phyloP scores from a whole-genome alignment of 257 asterid genomes.

The Asclepias syriaca region DNA sequence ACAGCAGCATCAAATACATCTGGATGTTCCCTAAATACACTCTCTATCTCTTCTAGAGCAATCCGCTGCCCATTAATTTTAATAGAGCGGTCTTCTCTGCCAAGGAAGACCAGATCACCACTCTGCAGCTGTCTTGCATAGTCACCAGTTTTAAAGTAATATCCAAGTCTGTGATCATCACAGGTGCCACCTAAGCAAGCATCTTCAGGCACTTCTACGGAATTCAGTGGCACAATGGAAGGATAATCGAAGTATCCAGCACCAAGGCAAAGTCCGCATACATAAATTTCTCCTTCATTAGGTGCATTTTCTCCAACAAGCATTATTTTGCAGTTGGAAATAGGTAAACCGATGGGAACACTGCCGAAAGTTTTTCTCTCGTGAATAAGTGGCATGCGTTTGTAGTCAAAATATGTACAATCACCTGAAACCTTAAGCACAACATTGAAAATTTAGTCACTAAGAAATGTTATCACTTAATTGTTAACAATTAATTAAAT shows the following conservation, averaged over 20 bases:
- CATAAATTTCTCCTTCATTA: slow-evolving; percentile 70
- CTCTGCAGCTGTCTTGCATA: slow-evolving; percentile 67
- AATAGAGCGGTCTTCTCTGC: slow-evolving; percentile 79
- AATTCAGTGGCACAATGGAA: slow-evolving; percentile 43
- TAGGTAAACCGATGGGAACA: slow-evolving; percentile 72
- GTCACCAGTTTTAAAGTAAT: slow-evolving; percentile 79
- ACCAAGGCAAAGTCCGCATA: slow-evolving; percentile 70
- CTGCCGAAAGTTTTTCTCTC: slow-evolving; percentile 50
- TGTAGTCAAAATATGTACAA: slow-evolving; percentile 93
- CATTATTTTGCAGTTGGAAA: slow-evolving; percentile 61
- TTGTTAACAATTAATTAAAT: not conserved
- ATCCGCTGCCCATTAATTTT: slow-evolving; percentile 85
- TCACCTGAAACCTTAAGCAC: slow-evolving; percentile 79
- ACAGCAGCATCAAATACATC: slow-evolving; percentile 79
- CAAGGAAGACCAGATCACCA: slow-evolving; percentile 76
- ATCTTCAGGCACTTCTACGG: slow-evolving; percentile 24
- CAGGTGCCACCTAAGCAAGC: slow-evolving; percentile 11
- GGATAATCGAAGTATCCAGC: slow-evolving; percentile 76
- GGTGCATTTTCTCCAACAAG: slow-evolving; percentile 70
- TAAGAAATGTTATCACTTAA: not conserved
- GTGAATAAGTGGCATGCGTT: slow-evolving; percentile 50
- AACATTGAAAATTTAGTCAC: not conserved
- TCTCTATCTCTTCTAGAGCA: slow-evolving; percentile 84
- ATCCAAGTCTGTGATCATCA: slow-evolving; percentile 21
- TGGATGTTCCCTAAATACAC: slow-evolving; percentile 54